These are phyloP conservation scores for Micractinium conductrix DNA, from an alignment of 139 green algal genomes.

Conservation along the genomic window DNA sequence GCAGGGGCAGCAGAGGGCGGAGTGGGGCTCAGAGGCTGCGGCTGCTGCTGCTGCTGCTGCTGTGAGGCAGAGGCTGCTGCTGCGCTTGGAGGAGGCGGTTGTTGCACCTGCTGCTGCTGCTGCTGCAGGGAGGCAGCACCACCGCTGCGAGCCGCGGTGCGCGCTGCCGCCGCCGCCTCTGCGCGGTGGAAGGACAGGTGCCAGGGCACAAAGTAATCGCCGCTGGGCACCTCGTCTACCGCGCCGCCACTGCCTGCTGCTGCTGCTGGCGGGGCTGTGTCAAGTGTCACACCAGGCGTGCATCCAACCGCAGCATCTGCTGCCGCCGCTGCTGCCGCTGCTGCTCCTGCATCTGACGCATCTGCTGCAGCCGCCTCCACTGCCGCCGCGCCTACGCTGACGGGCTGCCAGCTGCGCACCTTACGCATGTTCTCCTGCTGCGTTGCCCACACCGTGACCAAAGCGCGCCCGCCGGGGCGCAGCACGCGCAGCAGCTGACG, in stretches of 20 bases:
- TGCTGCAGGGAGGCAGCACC: neutral
- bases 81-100: no score
- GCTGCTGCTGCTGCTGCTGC: neutral
- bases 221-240: neutral
- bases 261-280: conserved; percentile 16
- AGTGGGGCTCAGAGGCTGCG: neutral
- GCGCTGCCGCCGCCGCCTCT: conserved; percentile 52
- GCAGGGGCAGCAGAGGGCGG: neutral
- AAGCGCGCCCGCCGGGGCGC: conserved; percentile 62
- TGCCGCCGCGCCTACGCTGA: no score
- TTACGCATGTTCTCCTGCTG: conserved; percentile 93
- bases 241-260: neutral
- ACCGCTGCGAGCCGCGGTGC: neutral
- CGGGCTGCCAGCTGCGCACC: conserved; percentile 88
- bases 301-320: neutral
- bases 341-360: neutral
- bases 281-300: no score
- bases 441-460: conserved; percentile 94
- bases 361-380: neutral
- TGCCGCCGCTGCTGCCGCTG: neutral
- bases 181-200: conserved; percentile 92
- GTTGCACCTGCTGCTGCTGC: neutral
- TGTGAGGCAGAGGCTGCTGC: neutral
- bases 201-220: conserved; percentile 97
- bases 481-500: conserved; percentile 82